phyloP scores from a whole-genome alignment of 176 grass and related monocot genomes.

The Avena sativa region DNA sequence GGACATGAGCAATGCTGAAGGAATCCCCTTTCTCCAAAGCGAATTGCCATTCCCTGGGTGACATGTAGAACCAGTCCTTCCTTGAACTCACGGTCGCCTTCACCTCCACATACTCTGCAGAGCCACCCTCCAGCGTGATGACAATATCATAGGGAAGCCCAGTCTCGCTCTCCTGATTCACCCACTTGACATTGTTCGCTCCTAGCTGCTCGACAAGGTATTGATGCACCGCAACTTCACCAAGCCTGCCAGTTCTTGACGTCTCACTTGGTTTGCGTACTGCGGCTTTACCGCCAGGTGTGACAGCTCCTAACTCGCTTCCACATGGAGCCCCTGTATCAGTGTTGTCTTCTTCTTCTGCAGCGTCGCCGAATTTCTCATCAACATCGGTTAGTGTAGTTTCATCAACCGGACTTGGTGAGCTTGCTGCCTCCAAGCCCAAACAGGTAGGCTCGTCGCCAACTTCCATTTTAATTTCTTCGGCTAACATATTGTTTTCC shows the following conservation, averaged over 20 bases:
- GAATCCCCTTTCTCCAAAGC: conserved; percentile 68
- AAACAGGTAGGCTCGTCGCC: conserved; percentile 47
- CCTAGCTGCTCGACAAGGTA: conserved; percentile 64
- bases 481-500: conserved; percentile 31
- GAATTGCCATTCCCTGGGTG: conserved; percentile 86
- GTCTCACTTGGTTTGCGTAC: conserved; percentile 42
- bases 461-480: conserved; percentile 26
- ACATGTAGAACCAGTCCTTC: conserved; percentile 81
- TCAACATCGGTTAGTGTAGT: conserved; percentile 38
- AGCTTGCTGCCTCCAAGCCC: conserved; percentile 35
- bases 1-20: conserved; percentile 78
- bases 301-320: conserved; percentile 52
- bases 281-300: conserved; percentile 57
- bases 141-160: conserved; percentile 87
- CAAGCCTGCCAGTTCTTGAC: conserved; percentile 59
- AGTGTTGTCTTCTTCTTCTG: conserved; percentile 35
- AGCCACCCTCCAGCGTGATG: conserved; percentile 39
- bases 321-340: conserved; percentile 42
- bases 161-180: conserved; percentile 73
- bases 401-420: conserved; percentile 32
- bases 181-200: conserved; percentile 66
- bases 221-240: conserved; percentile 70
- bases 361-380: conserved; percentile 27
- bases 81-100: conserved; percentile 69
- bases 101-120: conserved; percentile 81